A percentile compares a stretch with the other conserved stretches of the same genome.
phyloP scores from a whole-genome alignment of 2,329 filamentous ascomycete species.

The Penicillium sp. region DNA sequence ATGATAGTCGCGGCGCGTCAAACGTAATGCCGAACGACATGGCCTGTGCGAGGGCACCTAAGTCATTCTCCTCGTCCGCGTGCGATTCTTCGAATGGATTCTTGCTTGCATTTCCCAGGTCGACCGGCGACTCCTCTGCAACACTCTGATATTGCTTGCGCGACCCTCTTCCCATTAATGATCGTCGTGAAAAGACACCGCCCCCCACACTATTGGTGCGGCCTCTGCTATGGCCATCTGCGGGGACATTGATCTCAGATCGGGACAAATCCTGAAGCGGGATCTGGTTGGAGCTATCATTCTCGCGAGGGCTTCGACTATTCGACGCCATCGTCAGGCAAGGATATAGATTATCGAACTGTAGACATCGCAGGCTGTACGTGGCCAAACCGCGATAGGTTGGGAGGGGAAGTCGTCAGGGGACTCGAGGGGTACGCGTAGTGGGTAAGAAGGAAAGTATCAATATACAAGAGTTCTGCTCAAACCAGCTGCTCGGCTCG shows the following conservation, averaged over 20 bases:
- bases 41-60: conserved; percentile 42
- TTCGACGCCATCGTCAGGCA: conserved; percentile 44
- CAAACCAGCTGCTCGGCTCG: not conserved
- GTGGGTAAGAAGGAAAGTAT: not conserved
- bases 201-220: conserved; percentile 37
- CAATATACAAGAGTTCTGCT: not conserved
- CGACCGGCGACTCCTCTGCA: conserved; percentile 50
- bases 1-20: conserved; percentile 22
- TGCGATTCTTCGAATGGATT: conserved; percentile 20
- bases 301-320: conserved; percentile 32
- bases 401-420: not conserved
- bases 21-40: conserved; percentile 46
- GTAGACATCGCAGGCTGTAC: conserved; percentile 39
- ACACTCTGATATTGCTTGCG: conserved; percentile 55
- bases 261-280: conserved; percentile 65
- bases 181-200: conserved; percentile 46
- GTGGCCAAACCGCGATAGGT: not conserved
- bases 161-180: conserved; percentile 40
- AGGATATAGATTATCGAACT: conserved; percentile 33
- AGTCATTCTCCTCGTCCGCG: conserved; percentile 33
- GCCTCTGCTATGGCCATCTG: conserved; percentile 30
- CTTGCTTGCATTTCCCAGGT: conserved; percentile 23
- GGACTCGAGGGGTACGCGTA: not conserved
- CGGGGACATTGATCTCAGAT: conserved; percentile 28
- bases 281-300: conserved; percentile 52